These are phyloP conservation scores for Diaporthe velutina DNA, from an alignment of 2,329 filamentous ascomycete species.

Conservation along the genomic window DNA sequence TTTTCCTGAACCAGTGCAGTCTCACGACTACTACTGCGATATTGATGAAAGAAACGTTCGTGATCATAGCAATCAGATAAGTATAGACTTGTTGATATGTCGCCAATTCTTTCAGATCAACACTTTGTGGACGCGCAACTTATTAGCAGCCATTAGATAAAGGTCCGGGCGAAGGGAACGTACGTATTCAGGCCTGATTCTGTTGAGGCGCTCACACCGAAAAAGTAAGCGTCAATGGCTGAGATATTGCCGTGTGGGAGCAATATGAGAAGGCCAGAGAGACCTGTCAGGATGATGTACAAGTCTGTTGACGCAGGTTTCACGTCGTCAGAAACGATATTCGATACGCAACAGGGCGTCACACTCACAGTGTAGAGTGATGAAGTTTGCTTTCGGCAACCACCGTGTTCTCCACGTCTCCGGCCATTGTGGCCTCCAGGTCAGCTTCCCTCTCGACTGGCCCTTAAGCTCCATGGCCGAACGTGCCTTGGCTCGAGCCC, in stretches of 20 bases:
- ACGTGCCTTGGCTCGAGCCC: not conserved
- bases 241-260: conserved; percentile 13
- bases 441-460: not conserved
- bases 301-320: not conserved
- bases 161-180: conserved; percentile 37
- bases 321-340: not conserved
- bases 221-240: conserved; percentile 23
- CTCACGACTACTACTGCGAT: conserved; percentile 61
- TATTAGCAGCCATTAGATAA: not conserved
- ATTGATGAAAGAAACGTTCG: conserved; percentile 63
- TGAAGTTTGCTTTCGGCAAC: conserved; percentile 15
- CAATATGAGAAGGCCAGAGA: conserved; percentile 13
- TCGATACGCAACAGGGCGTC: not conserved
- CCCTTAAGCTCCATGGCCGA: conserved; percentile 3
- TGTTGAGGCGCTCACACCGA: conserved; percentile 60
- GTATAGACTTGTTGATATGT: conserved; percentile 65
- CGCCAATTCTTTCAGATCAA: conserved; percentile 62
- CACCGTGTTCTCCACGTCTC: not conserved
- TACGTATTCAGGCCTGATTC: conserved; percentile 65
- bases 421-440: not conserved
- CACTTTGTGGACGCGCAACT: conserved; percentile 46
- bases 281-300: conserved; percentile 12
- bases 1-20: conserved; percentile 61
- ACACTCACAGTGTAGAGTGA: conserved; percentile 13
- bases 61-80: conserved; percentile 63